Percentiles rank a stretch among this genome's conserved stretches.
phyloP scores from a whole-genome alignment of 441 rosid genomes.

The Populus hybrid region DNA sequence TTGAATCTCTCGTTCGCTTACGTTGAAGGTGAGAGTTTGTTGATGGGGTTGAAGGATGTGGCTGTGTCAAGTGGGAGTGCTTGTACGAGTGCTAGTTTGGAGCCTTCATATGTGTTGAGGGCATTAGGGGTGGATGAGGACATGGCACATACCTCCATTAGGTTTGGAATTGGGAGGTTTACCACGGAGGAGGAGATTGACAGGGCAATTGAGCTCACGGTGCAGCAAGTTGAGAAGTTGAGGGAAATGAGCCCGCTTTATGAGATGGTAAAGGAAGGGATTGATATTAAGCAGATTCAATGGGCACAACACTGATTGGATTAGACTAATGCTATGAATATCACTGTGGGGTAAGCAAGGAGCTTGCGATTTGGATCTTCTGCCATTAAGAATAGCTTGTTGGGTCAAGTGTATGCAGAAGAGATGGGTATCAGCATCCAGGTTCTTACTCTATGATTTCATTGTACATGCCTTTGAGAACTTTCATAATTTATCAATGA shows the following conservation, averaged over 20 bases:
- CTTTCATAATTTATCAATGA: conserved; percentile 17
- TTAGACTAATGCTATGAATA: neutral
- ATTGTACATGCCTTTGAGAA: conserved; percentile 21
- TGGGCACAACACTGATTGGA: conserved; percentile 83
- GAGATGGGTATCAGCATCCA: conserved; percentile 12
- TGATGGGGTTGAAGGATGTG: conserved; percentile 99
- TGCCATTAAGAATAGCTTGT: conserved; percentile 4
- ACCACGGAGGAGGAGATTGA: conserved; percentile 87
- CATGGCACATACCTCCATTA: conserved; percentile 95
- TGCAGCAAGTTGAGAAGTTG: conserved; percentile 79
- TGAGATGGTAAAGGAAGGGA: conserved; percentile 94
- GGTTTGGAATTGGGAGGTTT: conserved; percentile 96
- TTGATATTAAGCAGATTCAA: conserved; percentile 78
- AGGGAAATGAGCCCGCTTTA: conserved; percentile 97
- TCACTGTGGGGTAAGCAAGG: neutral
- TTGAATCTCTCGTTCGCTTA: conserved; percentile 86
- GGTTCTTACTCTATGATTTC: conserved; percentile 11
- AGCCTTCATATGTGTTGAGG: conserved; percentile 90
- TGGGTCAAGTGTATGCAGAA: conserved; percentile 9
- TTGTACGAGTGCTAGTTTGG: conserved; percentile 93
- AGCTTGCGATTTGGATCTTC: conserved; percentile 6
- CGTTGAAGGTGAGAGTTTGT: conserved; percentile 94
- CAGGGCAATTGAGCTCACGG: conserved; percentile 74
- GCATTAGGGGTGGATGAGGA: conserved; percentile 96
- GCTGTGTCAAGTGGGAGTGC: conserved; percentile 98